Base-by-base conservation (phyloP, 163 green algal genomes). In the Scenedesmus sp. region DNA sequence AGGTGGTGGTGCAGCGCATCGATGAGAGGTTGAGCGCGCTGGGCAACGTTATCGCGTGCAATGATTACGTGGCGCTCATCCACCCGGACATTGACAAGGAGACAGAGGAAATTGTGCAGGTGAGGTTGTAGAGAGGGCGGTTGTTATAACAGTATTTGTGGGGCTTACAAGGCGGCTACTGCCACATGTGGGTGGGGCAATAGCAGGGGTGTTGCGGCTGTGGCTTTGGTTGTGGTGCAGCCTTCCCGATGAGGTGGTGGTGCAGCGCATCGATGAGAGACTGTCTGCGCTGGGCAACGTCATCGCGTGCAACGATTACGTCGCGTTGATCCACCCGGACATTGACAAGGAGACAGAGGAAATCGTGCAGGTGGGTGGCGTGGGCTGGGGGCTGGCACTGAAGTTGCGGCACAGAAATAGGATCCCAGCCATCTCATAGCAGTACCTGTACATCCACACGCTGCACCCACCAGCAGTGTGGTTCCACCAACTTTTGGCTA, bases 41-140 rank as follows among this genome's bases (percentile, higher is more conserved):
- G 66, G 98, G 98, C 77, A 99, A 99, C 96, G 99, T 97, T 95
- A 99, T 99, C 55, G 96, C 97, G 12, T 99, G 97, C 95, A 99
- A 99, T 92, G 98, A 99, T 95, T 99, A 99, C 87, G 98, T 99
- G 15, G 98, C 98, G 18, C 94, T 99, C 60, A 97, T 99, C 55
- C 98, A 99, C 94, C 98, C 98, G 2, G 98, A 99, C 95, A 96
- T 99, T 9, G 98, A 99, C 94, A 96, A 96, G 90, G 97, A 98
- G 87, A 95, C 93, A 15, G 93, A 95, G 83, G 93, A 95, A 46
- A 95, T 95, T 16, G 82, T 95, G 59, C 67, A 79, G 82, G 82
- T 87, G 82, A 0, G 77, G 0, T 4, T 56, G 77, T 2, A 20
- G 26, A 56, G 12, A n/a, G 34, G 84, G 2, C 1, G 8, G 60